Evolutionary conservation across 164 flowering plant species (phyloP).

Genomic region (Cinnamomum chago): DNA sequence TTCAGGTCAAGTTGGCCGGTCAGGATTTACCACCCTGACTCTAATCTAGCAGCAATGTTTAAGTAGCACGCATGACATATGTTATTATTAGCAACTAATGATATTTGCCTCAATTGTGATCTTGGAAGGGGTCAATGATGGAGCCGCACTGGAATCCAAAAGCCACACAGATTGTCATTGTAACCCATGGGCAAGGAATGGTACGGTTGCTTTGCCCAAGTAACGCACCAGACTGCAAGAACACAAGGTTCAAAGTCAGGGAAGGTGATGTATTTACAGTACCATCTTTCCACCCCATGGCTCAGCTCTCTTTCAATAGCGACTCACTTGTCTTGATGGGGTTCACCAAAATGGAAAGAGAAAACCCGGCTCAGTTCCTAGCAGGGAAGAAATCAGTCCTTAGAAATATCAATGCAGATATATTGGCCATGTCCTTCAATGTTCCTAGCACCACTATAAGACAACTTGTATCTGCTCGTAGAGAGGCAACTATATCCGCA

Average conservation of each 20-base stretch:
- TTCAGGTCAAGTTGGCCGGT: neutral
- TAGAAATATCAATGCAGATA: slow-evolving; percentile 29
- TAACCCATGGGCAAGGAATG: slow-evolving; percentile 69
- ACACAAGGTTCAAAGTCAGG: slow-evolving; percentile 44
- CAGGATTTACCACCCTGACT: neutral
- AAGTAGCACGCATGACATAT: no score
- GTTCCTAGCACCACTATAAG: slow-evolving; percentile 36
- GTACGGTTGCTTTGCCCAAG: slow-evolving; percentile 55
- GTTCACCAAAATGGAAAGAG: slow-evolving; percentile 53
- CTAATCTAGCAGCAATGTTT: no score
- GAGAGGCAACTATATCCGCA: slow-evolving; percentile 44
- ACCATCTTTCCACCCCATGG: slow-evolving; percentile 75
- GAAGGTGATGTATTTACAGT: slow-evolving; percentile 79
- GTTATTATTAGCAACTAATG: no score
- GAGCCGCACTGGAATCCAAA: slow-evolving; percentile 92
- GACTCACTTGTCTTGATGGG: slow-evolving; percentile 76
- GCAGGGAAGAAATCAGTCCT: slow-evolving; percentile 69
- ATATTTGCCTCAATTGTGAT: no score
- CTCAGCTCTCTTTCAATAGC: slow-evolving; percentile 73
- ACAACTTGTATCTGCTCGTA: slow-evolving; percentile 36
- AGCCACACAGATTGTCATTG: slow-evolving; percentile 65
- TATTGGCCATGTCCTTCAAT: slow-evolving; percentile 53
- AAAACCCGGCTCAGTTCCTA: slow-evolving; percentile 71
- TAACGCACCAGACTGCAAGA: slow-evolving; percentile 34
- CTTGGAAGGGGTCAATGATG: slow-evolving; percentile 76